These are phyloP conservation scores for Mortierella sp. DNA, from an alignment of 371 early-diverging fungal species.

Conservation along the genomic window DNA sequence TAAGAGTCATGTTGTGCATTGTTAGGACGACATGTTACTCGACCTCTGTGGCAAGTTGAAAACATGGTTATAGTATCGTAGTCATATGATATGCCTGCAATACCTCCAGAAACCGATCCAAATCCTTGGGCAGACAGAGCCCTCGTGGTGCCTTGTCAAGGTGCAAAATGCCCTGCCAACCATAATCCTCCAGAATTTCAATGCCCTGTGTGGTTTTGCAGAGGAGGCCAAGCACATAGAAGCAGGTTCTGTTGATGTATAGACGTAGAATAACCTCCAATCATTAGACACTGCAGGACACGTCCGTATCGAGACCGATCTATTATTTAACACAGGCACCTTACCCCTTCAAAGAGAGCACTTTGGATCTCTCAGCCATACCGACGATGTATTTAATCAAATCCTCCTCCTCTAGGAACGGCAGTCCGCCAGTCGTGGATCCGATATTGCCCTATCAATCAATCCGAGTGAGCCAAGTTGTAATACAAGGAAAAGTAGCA, in stretches of 20 bases:
- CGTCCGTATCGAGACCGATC: too few relatives aligned
- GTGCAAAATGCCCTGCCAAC: slow-evolving; percentile 80
- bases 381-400: slow-evolving; percentile 76
- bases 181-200: slow-evolving; percentile 77
- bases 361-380: slow-evolving; percentile 74
- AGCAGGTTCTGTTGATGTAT: slow-evolving; percentile 71
- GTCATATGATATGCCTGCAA: slow-evolving; percentile 1
- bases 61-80: background rate
- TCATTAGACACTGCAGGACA: too few relatives aligned
- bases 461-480: background rate
- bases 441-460: slow-evolving; percentile 79
- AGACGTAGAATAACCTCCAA: background rate
- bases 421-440: slow-evolving; percentile 72
- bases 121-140: slow-evolving; percentile 75
- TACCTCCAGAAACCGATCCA: slow-evolving; percentile 72
- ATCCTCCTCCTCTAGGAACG: slow-evolving; percentile 78
- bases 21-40: background rate
- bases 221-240: slow-evolving; percentile 80
- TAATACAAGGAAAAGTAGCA: too few relatives aligned
- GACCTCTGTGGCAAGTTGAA: background rate
- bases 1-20: slow-evolving; percentile 16
- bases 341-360: slow-evolving; percentile 85
- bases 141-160: slow-evolving; percentile 65
- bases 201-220: slow-evolving; percentile 77
- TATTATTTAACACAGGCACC: background rate